phyloP scores from a whole-genome alignment of 768 basidiomycete species.

The Pleurotus cornucopiae region DNA sequence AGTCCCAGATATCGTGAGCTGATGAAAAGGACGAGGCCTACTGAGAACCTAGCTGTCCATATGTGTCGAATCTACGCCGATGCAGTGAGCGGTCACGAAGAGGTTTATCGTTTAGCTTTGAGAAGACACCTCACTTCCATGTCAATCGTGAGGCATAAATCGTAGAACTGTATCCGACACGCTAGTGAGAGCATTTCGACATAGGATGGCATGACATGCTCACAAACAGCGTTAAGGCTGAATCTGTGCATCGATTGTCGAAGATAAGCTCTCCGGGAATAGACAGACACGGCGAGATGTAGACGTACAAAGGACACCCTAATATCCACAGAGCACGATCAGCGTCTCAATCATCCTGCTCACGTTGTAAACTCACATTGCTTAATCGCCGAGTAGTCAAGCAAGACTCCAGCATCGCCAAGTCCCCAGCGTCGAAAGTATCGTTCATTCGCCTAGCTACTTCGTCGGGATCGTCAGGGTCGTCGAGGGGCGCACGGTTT shows the following conservation, averaged over 20 bases:
- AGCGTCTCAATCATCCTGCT: neutral
- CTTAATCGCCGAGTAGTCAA: neutral
- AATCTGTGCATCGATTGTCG: neutral
- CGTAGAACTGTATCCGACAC: neutral
- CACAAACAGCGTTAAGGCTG: constrained; percentile 1
- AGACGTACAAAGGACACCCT: constrained; percentile 8
- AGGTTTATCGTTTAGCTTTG: neutral
- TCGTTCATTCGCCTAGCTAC: too few relatives aligned
- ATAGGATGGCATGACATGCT: neutral
- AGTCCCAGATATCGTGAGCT: constrained; percentile 15
- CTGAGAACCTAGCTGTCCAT: constrained; percentile 12
- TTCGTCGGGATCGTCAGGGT: too few relatives aligned
- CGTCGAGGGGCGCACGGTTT: too few relatives aligned
- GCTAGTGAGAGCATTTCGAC: neutral
- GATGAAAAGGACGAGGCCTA: constrained; percentile 11
- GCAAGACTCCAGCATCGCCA: neutral
- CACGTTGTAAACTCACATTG: neutral
- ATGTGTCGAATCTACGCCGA: constrained; percentile 10
- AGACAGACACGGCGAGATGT: neutral
- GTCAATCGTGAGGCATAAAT: constrained; percentile 3
- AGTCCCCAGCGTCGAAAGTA: neutral
- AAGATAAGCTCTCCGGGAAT: neutral
- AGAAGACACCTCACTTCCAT: neutral
- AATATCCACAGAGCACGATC: neutral
- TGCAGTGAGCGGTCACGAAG: neutral